phyloP scores from a whole-genome alignment of 2,329 filamentous ascomycete species.

The Apiospora sp. region DNA sequence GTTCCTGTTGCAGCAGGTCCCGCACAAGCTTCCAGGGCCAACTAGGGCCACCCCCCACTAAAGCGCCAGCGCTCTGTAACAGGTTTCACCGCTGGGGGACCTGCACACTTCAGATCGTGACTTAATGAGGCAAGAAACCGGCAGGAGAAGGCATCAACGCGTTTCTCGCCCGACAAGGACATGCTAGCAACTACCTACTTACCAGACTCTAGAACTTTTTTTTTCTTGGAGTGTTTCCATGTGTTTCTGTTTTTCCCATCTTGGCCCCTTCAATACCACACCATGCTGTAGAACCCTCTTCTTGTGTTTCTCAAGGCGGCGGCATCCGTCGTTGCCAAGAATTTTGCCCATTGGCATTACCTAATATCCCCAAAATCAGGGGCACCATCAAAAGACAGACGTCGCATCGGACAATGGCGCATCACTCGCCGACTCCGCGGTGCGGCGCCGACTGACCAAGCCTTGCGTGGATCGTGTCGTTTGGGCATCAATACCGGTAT shows the following conservation, averaged over 20 bases:
- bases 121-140: background rate
- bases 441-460: background rate
- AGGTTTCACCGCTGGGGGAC: background rate
- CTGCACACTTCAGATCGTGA: background rate
- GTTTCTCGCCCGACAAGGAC: background rate
- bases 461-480: no score
- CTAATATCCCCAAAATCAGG: background rate
- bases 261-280: background rate
- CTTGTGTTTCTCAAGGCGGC: background rate
- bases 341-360: background rate
- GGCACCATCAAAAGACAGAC: background rate
- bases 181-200: background rate
- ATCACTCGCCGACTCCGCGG: background rate
- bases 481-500: background rate
- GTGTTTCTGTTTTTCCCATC: background rate
- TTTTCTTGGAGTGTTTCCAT: background rate
- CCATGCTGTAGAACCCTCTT: background rate
- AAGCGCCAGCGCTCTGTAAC: background rate
- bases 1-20: background rate
- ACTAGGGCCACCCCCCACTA: background rate
- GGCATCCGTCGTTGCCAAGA: background rate
- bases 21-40: background rate
- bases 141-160: background rate
- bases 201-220: background rate
- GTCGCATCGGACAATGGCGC: background rate